These are phyloP conservation scores for Citrus mangshanensis DNA, from an alignment of 345 rosid genomes.

Conservation along the genomic window DNA sequence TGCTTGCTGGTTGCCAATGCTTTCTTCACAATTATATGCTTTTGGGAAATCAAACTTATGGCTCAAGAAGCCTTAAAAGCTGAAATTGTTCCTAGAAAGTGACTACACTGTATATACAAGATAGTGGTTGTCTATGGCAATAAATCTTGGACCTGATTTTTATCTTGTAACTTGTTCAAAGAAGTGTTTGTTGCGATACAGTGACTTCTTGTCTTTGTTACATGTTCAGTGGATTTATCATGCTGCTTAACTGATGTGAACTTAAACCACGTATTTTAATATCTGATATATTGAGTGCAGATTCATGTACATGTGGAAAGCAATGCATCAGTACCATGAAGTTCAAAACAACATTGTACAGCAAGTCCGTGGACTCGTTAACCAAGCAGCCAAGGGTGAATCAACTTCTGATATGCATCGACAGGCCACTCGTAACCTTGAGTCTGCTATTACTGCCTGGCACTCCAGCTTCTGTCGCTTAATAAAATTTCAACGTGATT, in stretches of 20 bases:
- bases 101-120: background rate
- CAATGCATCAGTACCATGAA: conserved; percentile 90
- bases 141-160: background rate
- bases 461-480: conserved; percentile 80
- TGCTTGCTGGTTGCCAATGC: background rate
- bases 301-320: conserved; percentile 95
- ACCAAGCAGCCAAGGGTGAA: conserved; percentile 65
- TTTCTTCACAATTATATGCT: background rate
- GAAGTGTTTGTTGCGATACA: background rate
- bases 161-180: background rate
- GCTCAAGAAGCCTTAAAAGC: background rate
- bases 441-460: conserved; percentile 82
- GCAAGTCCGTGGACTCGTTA: conserved; percentile 92
- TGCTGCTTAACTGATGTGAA: background rate
- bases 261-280: background rate
- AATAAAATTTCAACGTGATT: conserved; percentile 84
- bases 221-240: background rate
- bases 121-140: background rate
- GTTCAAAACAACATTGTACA: conserved; percentile 81
- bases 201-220: background rate
- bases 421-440: conserved; percentile 94
- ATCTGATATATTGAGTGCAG: conserved; percentile 37
- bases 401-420: conserved; percentile 88
- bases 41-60: background rate
- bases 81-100: background rate